Conservation (phyloP, 257 asterid species). For the Solanum medicagineum region DNA sequence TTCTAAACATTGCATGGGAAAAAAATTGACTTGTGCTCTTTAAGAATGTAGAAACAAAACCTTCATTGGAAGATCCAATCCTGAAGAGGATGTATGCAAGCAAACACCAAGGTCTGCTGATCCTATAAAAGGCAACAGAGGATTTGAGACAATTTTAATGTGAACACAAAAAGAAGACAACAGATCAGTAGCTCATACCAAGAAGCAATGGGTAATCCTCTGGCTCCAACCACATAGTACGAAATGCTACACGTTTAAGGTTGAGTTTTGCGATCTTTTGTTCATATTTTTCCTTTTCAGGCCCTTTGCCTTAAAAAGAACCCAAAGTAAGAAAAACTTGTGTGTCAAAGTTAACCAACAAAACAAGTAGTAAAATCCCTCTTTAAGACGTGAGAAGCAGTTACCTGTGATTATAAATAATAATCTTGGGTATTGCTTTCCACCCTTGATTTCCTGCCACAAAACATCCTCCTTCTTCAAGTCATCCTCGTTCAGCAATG, state of each 20-base stretch:
- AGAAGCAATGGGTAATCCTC: conserved; percentile 97
- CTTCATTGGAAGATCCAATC: conserved; percentile 96
- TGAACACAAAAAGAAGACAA: neutral
- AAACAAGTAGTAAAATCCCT: neutral
- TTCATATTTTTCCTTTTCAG: conserved; percentile 94
- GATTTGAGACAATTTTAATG: neutral
- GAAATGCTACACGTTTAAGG: conserved; percentile 86
- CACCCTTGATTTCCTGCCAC: conserved; percentile 58
- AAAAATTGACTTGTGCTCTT: neutral
- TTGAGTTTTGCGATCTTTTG: conserved; percentile 62
- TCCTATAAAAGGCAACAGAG: conserved; percentile 35
- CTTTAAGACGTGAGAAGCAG: neutral
- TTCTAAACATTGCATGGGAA: neutral
- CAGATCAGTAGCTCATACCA: conserved; percentile 32
- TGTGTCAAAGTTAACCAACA: neutral
- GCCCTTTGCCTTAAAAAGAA: conserved; percentile 72
- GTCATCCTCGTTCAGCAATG: conserved; percentile 64
- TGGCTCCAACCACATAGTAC: conserved; percentile 93
- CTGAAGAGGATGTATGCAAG: conserved; percentile 92
- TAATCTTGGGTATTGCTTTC: conserved; percentile 70
- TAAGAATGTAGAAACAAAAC: conserved; percentile 20
- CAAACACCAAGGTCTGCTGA: conserved; percentile 96
- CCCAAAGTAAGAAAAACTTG: neutral
- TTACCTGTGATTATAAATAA: conserved; percentile 90
- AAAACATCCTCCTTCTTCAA: conserved; percentile 41